Percentiles rank a stretch among this genome's conserved stretches.
These are phyloP conservation scores for Fraxinus baroniana DNA, from an alignment of 305 asterid genomes.

Conservation along the genomic window DNA sequence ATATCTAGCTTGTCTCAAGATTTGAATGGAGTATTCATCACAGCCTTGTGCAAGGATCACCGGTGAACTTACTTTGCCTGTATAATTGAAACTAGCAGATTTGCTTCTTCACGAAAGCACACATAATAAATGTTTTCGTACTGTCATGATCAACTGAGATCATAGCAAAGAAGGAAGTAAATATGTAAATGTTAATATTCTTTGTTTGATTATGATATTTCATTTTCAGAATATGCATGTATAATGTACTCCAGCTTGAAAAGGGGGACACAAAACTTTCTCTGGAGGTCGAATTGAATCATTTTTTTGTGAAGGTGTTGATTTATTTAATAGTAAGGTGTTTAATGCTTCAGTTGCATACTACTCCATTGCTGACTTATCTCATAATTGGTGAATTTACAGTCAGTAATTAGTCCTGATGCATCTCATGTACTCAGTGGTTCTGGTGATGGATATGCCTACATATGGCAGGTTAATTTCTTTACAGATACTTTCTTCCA, in stretches of 20 bases:
- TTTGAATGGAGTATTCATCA: slow-evolving; percentile 67
- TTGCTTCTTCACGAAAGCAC: neutral
- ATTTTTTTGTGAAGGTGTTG: slow-evolving; percentile 74
- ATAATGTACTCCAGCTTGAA: slow-evolving; percentile 75
- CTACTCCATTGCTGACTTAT: slow-evolving; percentile 5
- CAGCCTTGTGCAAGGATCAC: slow-evolving; percentile 94
- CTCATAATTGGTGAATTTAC: slow-evolving; percentile 29
- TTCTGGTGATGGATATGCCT: slow-evolving; percentile 93
- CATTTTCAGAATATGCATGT: slow-evolving; percentile 71
- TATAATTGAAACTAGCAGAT: neutral
- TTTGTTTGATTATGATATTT: slow-evolving; percentile 3
- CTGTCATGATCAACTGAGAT: neutral
- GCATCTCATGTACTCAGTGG: slow-evolving; percentile 91
- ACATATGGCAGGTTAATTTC: slow-evolving; percentile 74
- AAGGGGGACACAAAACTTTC: slow-evolving; percentile 68
- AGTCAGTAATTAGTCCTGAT: slow-evolving; percentile 86
- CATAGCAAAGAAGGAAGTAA: neutral
- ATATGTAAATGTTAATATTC: neutral
- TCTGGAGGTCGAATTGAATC: slow-evolving; percentile 71
- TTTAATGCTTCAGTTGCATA: neutral
- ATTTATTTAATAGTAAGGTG: neutral
- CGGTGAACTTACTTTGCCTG: slow-evolving; percentile 40
- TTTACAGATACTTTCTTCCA: slow-evolving; percentile 9
- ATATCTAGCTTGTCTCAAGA: slow-evolving; percentile 90
- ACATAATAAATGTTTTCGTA: neutral